Base-by-base conservation (phyloP, 1,139 yeast genomes). In the Kodamaea sp. region DNA sequence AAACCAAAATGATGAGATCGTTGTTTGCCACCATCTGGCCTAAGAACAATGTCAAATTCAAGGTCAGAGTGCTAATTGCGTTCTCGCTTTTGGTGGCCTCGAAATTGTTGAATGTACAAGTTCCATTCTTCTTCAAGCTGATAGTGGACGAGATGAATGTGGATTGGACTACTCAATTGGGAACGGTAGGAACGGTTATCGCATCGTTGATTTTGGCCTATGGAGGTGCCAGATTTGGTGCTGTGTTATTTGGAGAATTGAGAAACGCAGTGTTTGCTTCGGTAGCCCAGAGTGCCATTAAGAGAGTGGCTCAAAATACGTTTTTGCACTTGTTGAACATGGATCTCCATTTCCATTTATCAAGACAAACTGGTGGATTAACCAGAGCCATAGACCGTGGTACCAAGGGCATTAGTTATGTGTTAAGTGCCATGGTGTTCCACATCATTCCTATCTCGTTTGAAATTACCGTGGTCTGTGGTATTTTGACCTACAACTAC, bases 361-460 rank as follows among this genome's bases (percentile, higher is more conserved):
- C 94, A 7, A 73, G 90, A 48, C 97, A 94, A 57, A 94, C 98
- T 0, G 99, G 99, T 47, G 97, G 96, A 0, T 64, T 92, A 29
- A 92, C 97, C 0, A 70, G 98, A 42, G 97, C 98, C 1, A 92
- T 92, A 51, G 99, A 92, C 54, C 72, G 98, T 48, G 99, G 99
- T 57, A 92, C 97, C 1, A 92, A 92, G 50, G 98, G 99, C 62
- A 92, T 92, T 34, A 83, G 95, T 15, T 90, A 85, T 52, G 97
- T 92, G 5, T 67, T 92, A 34, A 81, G 87, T 25, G 96, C 98
- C 3, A 86, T 92, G 96, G 96, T 94, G 10, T 92, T 92, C 66
- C 98, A 94, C 57, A 90, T 92, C 20, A 71, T 92, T 28, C 99
- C 99, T 5, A 84, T 92, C 24, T 73, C 95, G 2, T 84, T 92